A percentile compares a stretch with the other conserved stretches of the same genome.
Conservation (phyloP, 164 flowering plant species). For the Stephania japonica region DNA sequence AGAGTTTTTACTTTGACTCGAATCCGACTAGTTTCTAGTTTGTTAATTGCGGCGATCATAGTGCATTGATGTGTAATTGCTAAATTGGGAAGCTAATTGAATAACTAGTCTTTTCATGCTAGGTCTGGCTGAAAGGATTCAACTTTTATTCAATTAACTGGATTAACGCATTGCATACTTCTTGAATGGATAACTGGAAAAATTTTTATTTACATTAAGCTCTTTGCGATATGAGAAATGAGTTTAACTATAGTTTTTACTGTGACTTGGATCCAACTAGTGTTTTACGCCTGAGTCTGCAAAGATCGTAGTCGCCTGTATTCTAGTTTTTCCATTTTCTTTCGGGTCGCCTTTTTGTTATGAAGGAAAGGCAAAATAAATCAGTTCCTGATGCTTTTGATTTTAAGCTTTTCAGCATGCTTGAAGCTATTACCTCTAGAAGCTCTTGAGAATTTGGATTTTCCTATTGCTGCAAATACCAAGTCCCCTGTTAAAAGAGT, state of each 20-base stretch:
- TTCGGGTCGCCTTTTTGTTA: neutral
- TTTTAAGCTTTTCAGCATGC: conserved; percentile 49
- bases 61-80: neutral
- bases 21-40: neutral
- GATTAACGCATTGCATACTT: neutral
- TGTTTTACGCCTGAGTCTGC: neutral
- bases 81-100: neutral
- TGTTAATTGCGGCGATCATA: neutral
- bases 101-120: neutral
- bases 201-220: neutral
- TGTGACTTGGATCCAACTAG: neutral
- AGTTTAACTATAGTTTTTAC: neutral
- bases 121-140: neutral
- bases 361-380: neutral
- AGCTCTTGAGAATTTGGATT: conserved; percentile 59
- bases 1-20: neutral
- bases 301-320: neutral
- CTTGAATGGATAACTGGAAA: neutral
- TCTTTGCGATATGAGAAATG: neutral
- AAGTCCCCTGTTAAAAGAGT: conserved; percentile 39
- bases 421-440: conserved; percentile 74
- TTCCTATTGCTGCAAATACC: conserved; percentile 36
- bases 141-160: neutral
- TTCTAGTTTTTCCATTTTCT: neutral
- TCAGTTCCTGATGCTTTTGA: neutral